Percentiles rank a stretch among this genome's conserved stretches.
Evolutionary conservation across 2,329 filamentous ascomycete species (phyloP).

Genomic region (Colletotrichum caudatum): DNA sequence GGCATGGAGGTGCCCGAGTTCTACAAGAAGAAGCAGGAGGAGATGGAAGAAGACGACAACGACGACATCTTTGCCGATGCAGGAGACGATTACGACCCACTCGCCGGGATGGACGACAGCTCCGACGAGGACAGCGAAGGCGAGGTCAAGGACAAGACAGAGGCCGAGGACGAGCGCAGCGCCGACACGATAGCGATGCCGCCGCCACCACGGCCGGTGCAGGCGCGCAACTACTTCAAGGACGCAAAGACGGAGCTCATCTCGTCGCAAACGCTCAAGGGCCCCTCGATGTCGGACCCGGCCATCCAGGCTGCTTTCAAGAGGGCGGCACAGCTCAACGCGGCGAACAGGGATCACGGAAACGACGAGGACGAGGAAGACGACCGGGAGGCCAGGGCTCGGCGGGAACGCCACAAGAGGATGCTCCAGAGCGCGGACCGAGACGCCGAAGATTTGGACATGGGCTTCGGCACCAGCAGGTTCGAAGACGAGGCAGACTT

Average conservation of each 20-base stretch:
- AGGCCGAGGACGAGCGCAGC: slow-evolving; percentile 40
- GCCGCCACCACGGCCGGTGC: slow-evolving; percentile 58
- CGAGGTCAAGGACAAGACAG: slow-evolving; percentile 47
- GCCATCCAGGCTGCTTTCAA: slow-evolving; percentile 86
- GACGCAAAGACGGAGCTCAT: slow-evolving; percentile 67
- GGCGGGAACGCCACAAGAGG: slow-evolving; percentile 76
- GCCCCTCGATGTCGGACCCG: slow-evolving; percentile 76
- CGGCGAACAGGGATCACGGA: slow-evolving; percentile 48
- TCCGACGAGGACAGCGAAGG: slow-evolving; percentile 58
- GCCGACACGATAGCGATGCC: slow-evolving; percentile 54
- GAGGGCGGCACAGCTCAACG: slow-evolving; percentile 78
- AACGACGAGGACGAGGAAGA: slow-evolving; percentile 55
- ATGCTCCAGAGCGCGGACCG: slow-evolving; percentile 81
- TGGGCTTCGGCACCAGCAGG: slow-evolving; percentile 91
- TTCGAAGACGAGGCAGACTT: slow-evolving; percentile 90
- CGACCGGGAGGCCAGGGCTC: slow-evolving; percentile 62
- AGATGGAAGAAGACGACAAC: slow-evolving; percentile 65
- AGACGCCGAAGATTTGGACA: slow-evolving; percentile 91
- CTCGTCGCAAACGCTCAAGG: slow-evolving; percentile 63
- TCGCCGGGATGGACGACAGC: slow-evolving; percentile 66
- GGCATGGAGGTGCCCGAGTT: slow-evolving; percentile 76
- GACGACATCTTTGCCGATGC: slow-evolving; percentile 75
- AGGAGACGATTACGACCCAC: slow-evolving; percentile 75
- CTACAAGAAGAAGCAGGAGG: slow-evolving; percentile 61
- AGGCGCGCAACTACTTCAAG: slow-evolving; percentile 72